Conservation (phyloP, 2,329 filamentous ascomycete genomes). For the Talaromyces sp. region DNA sequence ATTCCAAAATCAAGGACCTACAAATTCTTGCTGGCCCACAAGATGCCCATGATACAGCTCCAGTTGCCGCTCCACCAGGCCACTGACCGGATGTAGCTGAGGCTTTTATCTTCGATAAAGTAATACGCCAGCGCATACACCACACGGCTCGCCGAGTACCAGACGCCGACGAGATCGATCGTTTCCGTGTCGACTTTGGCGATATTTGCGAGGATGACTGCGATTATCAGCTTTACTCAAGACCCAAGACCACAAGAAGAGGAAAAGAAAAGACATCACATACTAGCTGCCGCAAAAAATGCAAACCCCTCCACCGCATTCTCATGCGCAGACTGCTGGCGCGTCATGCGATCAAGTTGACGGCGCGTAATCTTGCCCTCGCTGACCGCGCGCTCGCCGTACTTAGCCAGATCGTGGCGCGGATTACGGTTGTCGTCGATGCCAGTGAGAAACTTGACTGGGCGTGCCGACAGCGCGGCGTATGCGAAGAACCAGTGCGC, state of each 20-base stretch:
- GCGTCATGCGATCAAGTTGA: slow-evolving; percentile 39
- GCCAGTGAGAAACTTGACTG: slow-evolving; percentile 36
- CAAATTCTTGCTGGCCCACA: slow-evolving; percentile 26
- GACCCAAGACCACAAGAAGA: background rate
- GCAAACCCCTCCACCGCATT: slow-evolving; percentile 41
- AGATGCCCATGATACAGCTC: slow-evolving; percentile 32
- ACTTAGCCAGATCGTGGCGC: slow-evolving; percentile 42
- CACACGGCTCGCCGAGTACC: slow-evolving; percentile 31
- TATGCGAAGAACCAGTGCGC: slow-evolving; percentile 34
- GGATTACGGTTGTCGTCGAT: slow-evolving; percentile 46
- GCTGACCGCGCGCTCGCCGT: slow-evolving; percentile 38
- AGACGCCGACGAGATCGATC: slow-evolving; percentile 31
- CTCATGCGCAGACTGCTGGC: slow-evolving; percentile 42
- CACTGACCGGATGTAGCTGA: slow-evolving; percentile 30
- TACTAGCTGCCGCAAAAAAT: slow-evolving; percentile 31
- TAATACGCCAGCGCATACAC: slow-evolving; percentile 29
- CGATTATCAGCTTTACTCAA: background rate
- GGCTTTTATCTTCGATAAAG: slow-evolving; percentile 21
- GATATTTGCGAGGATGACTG: slow-evolving; percentile 29
- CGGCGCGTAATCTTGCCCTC: slow-evolving; percentile 39
- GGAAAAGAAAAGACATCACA: slow-evolving; percentile 3
- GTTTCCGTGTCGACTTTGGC: slow-evolving; percentile 27
- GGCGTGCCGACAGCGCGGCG: slow-evolving; percentile 38
- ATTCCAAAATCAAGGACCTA: background rate
- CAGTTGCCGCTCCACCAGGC: slow-evolving; percentile 36